Percentiles rank a stretch among this genome's conserved stretches.
Evolutionary conservation across 2,329 filamentous ascomycete species (phyloP).

Genomic region (Phialocephala subalpina): DNA sequence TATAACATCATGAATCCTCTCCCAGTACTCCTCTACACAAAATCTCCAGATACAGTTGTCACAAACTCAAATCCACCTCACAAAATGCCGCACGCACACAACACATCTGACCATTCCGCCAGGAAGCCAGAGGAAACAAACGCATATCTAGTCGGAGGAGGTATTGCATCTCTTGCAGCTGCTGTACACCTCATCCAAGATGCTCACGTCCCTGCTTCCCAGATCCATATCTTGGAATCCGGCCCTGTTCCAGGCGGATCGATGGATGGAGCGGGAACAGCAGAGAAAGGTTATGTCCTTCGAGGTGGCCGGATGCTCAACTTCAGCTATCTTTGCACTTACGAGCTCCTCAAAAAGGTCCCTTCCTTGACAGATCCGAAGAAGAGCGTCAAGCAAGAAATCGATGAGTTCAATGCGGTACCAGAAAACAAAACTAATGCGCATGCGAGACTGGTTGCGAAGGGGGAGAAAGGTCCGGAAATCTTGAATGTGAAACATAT

Average conservation of each 20-base stretch:
- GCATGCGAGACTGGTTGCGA: conserved; percentile 38
- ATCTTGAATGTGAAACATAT: conserved; percentile 39
- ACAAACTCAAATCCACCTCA: neutral
- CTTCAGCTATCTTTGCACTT: conserved; percentile 43
- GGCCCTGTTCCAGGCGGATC: conserved; percentile 34
- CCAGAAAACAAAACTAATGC: conserved; percentile 31
- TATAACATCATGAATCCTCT: conserved; percentile 16
- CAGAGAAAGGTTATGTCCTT: conserved; percentile 39
- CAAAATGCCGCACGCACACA: conserved; percentile 19
- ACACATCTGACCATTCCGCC: conserved; percentile 5
- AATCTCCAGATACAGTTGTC: conserved; percentile 3
- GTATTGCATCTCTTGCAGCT: conserved; percentile 43
- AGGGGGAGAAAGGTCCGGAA: conserved; percentile 32
- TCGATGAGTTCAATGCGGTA: conserved; percentile 36
- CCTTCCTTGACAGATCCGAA: conserved; percentile 35
- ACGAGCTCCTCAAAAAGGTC: conserved; percentile 40
- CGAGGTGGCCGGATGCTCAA: conserved; percentile 43
- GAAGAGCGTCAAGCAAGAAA: conserved; percentile 40
- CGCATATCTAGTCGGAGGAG: conserved; percentile 43
- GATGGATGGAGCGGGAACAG: conserved; percentile 34
- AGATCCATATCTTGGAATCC: conserved; percentile 44
- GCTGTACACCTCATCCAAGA: conserved; percentile 43
- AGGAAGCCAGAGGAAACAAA: conserved; percentile 36
- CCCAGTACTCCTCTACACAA: conserved; percentile 7
- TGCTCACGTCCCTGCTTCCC: conserved; percentile 39